phyloP scores from a whole-genome alignment of 495 filamentous ascomycete species.

The Paragyromitra xinjiangensis region DNA sequence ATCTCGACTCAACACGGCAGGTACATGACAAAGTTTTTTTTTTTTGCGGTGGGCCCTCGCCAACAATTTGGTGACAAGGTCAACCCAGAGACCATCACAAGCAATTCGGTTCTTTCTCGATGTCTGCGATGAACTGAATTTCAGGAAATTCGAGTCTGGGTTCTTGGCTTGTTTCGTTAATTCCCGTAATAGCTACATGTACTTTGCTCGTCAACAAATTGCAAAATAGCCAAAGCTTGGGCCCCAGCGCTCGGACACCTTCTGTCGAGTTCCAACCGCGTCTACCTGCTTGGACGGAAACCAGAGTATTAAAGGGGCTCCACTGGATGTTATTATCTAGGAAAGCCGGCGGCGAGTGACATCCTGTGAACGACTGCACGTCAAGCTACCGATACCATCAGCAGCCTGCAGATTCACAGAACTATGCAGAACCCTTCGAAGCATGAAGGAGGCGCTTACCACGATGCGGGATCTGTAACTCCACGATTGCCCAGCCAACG shows the following conservation, averaged over 20 bases:
- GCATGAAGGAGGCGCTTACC: constrained; percentile 1
- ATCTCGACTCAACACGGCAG: constrained; percentile 27
- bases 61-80: neutral
- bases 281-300: neutral
- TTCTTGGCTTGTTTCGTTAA: neutral
- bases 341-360: constrained; percentile 32
- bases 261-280: neutral
- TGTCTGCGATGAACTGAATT: neutral
- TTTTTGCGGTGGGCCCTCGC: neutral
- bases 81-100: neutral
- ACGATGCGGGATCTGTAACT: constrained; percentile 21
- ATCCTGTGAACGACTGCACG: constrained; percentile 17
- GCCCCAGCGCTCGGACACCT: neutral
- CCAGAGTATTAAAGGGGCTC: neutral
- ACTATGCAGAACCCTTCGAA: neutral
- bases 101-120: neutral
- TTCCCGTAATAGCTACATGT: neutral
- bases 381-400: neutral
- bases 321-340: neutral
- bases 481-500: constrained; percentile 1
- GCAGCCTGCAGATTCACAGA: neutral
- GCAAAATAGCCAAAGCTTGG: neutral
- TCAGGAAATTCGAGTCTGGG: neutral
- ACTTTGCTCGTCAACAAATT: neutral
- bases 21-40: constrained; percentile 11